Conservation (phyloP, 2,329 filamentous ascomycete genomes). For the Tolypocladium guangdongense region DNA sequence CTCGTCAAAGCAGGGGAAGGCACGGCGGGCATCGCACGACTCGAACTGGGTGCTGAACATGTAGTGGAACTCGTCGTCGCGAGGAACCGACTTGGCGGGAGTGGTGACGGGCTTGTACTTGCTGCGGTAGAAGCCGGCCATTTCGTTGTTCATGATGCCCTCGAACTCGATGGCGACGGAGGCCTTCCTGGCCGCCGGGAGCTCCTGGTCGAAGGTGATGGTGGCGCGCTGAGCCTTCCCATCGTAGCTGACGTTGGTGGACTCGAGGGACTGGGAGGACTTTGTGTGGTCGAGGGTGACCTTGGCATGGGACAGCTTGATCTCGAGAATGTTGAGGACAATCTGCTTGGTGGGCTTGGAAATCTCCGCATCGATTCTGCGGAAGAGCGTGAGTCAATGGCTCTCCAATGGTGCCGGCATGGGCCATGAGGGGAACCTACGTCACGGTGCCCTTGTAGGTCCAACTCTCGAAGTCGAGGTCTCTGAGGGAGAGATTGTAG, state of each 20-base stretch:
- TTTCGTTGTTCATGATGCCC: conserved; percentile 77
- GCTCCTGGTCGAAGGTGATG: conserved; percentile 61
- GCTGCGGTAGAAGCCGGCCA: conserved; percentile 89
- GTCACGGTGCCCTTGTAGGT: conserved; percentile 72
- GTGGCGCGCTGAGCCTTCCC: conserved; percentile 74
- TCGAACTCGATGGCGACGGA: conserved; percentile 61
- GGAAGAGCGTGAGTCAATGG: background rate
- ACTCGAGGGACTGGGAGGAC: conserved; percentile 43
- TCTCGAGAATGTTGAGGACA: conserved; percentile 73
- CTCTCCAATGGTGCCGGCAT: background rate
- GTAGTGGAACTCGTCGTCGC: conserved; percentile 53
- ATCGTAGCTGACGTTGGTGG: conserved; percentile 67
- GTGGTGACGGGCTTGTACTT: conserved; percentile 77
- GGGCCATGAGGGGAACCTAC: conserved; percentile 21
- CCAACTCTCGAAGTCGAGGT: conserved; percentile 65
- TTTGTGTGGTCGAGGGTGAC: conserved; percentile 48
- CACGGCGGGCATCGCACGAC: conserved; percentile 84
- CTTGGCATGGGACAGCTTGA: conserved; percentile 60
- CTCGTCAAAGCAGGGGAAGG: conserved; percentile 97
- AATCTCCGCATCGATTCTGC: conserved; percentile 64
- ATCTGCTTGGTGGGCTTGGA: conserved; percentile 63
- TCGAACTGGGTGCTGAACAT: conserved; percentile 98
- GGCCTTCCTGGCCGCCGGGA: conserved; percentile 57
- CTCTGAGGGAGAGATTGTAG: conserved; percentile 72
- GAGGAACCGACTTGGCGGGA: conserved; percentile 66